phyloP scores from a whole-genome alignment of 441 rosid genomes.

The California macrophylla region DNA sequence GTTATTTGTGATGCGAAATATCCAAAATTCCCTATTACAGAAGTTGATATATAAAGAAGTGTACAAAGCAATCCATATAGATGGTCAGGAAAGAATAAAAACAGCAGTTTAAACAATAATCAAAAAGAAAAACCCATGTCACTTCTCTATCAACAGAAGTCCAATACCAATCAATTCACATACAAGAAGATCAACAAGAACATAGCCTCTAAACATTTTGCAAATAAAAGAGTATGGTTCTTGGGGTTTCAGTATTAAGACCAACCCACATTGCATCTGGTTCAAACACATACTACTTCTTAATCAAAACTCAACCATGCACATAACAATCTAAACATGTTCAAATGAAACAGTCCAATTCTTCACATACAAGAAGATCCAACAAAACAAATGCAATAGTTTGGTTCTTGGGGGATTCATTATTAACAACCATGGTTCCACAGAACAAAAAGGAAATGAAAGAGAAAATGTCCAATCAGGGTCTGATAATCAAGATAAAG shows the following conservation, averaged over 20 bases:
- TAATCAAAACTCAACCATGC: too few relatives aligned
- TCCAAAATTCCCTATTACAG: background rate
- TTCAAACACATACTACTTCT: too few relatives aligned
- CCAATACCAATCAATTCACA: background rate
- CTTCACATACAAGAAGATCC: too few relatives aligned
- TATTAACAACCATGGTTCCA: background rate
- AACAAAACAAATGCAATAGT: too few relatives aligned
- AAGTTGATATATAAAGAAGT: background rate
- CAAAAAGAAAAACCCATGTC: background rate
- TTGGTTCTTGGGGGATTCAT: background rate
- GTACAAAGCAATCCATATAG: too few relatives aligned
- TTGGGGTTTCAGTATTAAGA: background rate
- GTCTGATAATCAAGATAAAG: background rate
- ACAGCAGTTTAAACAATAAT: too few relatives aligned
- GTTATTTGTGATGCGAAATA: background rate
- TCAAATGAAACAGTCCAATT: too few relatives aligned
- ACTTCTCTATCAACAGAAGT: background rate
- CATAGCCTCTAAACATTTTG: background rate
- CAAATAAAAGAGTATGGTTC: too few relatives aligned
- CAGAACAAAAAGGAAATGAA: background rate
- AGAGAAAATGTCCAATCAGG: background rate
- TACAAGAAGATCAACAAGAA: background rate
- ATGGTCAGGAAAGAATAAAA: too few relatives aligned
- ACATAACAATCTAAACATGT: too few relatives aligned
- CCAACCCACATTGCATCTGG: too few relatives aligned